Evolutionary conservation across 2,329 filamentous ascomycete species (phyloP).

Genomic region (Penicillium sp.): DNA sequence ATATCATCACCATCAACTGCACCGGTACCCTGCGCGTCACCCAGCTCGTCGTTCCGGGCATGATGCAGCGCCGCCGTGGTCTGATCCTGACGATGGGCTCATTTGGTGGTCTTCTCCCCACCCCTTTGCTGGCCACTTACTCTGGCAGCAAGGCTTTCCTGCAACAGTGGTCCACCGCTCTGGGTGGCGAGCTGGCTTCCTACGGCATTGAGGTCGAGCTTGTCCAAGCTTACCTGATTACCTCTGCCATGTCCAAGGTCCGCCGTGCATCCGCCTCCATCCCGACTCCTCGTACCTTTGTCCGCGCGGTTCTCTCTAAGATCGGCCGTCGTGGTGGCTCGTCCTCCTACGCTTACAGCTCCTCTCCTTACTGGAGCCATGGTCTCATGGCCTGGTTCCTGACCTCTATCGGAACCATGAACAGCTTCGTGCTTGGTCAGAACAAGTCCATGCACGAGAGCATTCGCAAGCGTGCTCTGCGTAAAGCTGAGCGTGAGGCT

Average conservation of each 20-base stretch:
- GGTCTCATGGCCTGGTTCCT: constrained; percentile 85
- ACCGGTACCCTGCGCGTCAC: constrained; percentile 87
- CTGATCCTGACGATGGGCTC: constrained; percentile 97
- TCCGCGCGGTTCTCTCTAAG: constrained; percentile 76
- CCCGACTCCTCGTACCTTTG: constrained; percentile 81
- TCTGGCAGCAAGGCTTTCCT: constrained; percentile 98
- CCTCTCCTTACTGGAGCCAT: constrained; percentile 93
- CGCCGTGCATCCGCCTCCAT: constrained; percentile 76
- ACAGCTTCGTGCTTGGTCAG: constrained; percentile 59
- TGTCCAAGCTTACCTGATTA: constrained; percentile 89
- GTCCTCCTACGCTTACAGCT: constrained; percentile 79
- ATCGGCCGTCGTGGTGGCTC: constrained; percentile 78
- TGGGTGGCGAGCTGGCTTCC: constrained; percentile 80
- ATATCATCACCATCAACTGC: constrained; percentile 96
- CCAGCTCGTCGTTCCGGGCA: constrained; percentile 79
- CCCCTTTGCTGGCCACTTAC: constrained; percentile 91
- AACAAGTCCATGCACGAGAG: constrained; percentile 77
- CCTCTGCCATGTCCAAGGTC: constrained; percentile 96
- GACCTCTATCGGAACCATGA: constrained; percentile 63
- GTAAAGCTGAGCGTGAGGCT: constrained; percentile 83
- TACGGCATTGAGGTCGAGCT: constrained; percentile 88
- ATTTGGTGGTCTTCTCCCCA: constrained; percentile 90
- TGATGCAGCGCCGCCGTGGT: constrained; percentile 81
- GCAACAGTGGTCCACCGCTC: constrained; percentile 89
- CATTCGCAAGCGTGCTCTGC: constrained; percentile 80